Evolutionary conservation across 352 stramenopile species (phyloP), one percentile per base, ranked within the genome.

Genomic region (Peronospora farinosa): DNA sequence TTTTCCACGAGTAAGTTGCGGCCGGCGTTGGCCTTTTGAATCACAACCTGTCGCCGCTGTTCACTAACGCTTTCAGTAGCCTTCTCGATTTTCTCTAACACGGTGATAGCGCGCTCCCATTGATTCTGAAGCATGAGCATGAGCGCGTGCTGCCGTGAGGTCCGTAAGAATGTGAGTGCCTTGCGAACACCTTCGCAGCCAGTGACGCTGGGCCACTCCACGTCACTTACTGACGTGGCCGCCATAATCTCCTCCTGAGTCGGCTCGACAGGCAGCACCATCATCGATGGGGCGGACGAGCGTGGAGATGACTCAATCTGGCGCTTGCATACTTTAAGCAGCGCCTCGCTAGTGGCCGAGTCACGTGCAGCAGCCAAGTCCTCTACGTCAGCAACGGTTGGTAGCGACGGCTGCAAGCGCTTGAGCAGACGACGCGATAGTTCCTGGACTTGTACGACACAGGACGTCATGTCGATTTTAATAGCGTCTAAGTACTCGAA

Each of bases 81-180:
- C 37, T 72, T 78, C 48, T 88, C 78, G 33, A 88, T 74, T 51
- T 88, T 88, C 60, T 86, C 71, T 3, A 88, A 50, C 49, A 88
- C 78, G n/a, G 39, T 61, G 39, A 88, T 74, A 9, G 78, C 78
- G 42, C 74, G 78, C 30, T 84, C 70, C 78, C 78, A 88, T 47
- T 88, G 78, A 63, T 88, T 88, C 60, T 86, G 72, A 36, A 85
- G 57, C 68, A 86, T 80, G 16, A 88, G 63, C 57, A 82, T 58
- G 41, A 84, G 74, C n/a, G 78, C 78, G 61, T 88, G 78, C 49
- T 86, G 72, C 2, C 72, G 61, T 16, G 78, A 88, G 8, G 69
- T 84, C 51, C 83, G 67, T 31, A 88, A 57, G 49, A 88, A 84
- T 38, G 58, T 66, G 12, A 86, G 53, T 15, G 78, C 74, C 30